A percentile compares a stretch with the other conserved stretches of the same genome.
These are phyloP conservation scores for Sporothrix pseudoabietina DNA, from an alignment of 2,329 filamentous ascomycete genomes.

Conservation along the genomic window DNA sequence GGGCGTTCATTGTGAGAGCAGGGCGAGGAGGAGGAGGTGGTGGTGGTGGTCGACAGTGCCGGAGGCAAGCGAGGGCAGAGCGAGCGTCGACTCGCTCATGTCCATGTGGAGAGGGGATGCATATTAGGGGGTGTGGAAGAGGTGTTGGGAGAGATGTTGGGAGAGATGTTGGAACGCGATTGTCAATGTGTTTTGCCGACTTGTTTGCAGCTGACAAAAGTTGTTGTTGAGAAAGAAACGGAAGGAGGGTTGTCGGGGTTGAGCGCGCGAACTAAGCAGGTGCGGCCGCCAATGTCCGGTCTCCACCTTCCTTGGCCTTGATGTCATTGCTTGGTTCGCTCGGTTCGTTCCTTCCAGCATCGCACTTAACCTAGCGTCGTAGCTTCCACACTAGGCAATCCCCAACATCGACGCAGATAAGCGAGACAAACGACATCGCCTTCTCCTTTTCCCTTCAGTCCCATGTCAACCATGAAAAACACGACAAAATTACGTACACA, in stretches of 20 bases:
- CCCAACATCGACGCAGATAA: background rate
- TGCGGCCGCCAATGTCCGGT: background rate
- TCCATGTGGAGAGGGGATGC: background rate
- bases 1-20: background rate
- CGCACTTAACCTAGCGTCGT: slow-evolving; percentile 5
- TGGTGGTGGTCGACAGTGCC: background rate
- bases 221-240: background rate
- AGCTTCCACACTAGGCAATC: background rate
- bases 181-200: background rate
- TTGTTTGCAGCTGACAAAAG: slow-evolving; percentile 6
- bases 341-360: background rate
- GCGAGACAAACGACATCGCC: background rate
- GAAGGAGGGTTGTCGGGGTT: background rate
- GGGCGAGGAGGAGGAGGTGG: background rate
- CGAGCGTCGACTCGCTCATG: slow-evolving; percentile 1
- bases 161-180: no score
- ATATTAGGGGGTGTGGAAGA: background rate
- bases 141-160: no score
- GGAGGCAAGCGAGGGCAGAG: background rate
- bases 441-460: background rate
- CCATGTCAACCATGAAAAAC: background rate
- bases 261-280: background rate
- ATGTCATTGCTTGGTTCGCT: background rate
- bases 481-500: background rate
- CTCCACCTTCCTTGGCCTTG: background rate